Evolutionary conservation across 441 rosid species (phyloP), one percentile per base, ranked within the genome.

Genomic region (Croton setiger): DNA sequence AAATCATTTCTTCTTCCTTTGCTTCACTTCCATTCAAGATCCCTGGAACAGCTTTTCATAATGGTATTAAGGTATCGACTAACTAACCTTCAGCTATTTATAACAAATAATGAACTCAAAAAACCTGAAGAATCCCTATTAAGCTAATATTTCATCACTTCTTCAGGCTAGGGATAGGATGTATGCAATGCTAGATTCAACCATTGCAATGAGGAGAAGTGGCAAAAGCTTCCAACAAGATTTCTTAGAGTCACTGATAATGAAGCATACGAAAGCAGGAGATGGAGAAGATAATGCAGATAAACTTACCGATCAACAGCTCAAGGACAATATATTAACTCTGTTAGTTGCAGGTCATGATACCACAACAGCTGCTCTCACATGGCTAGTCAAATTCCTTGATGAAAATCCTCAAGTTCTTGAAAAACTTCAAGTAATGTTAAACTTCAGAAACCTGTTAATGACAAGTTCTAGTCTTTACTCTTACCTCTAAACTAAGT

Each of bases 321-420:
- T 86, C 68, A 88, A 85, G 74, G 91, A 83, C 76, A 85, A 86
- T 53, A 67, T 88, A 41, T 62, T 86, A n/a, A 86, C 93, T 58
- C 81, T 88, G 23, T 79, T 88, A 20, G 80, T 88, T 71, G 91
- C 91, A 31, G 91, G 93, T 4, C 93, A 86, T 71, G 88, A 86
- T 60, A 88, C 93, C 60, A 86, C 89, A 4, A 84, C 88, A 12
- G 87, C 93, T 60, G 90, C 83, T 65, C 79, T 88, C 45, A 86
- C 93, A 17, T 86, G 91, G 87, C 73, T 85, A 72, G 49, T 82
- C 71, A 83, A 86, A 63, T 83, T 84, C 78, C 86, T 86, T 1
- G 85, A 56, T 62, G 87, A 86, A 73, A 88, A 83, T 71, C 85
- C 88, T 15, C 36, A 37, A 17, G 84, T 84, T 57, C 51, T 84